Percentiles rank a stretch among this genome's conserved stretches.
Conservation (phyloP, 306 rosid genomes). For the Spatholobus suberectus region DNA sequence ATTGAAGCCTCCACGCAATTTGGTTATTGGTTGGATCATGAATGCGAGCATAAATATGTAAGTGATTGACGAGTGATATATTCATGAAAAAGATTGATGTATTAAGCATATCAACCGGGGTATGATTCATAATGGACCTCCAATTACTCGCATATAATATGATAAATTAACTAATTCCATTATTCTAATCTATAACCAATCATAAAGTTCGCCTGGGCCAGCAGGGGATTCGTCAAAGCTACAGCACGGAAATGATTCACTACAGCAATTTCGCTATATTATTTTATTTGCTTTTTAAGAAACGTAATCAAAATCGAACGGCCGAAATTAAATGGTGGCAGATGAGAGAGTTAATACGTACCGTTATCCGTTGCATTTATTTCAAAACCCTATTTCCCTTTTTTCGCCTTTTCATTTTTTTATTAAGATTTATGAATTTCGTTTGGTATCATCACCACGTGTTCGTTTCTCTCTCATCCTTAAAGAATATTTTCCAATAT, state of each 20-base stretch:
- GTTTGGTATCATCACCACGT: neutral
- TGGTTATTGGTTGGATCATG: constrained; percentile 5
- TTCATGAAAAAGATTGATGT: neutral
- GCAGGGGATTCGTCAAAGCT: neutral
- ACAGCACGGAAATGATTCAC: neutral
- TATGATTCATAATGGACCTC: neutral
- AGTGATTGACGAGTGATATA: neutral
- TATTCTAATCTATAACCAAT: neutral
- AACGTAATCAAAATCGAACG: neutral
- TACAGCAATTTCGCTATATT: neutral
- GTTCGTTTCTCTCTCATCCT: neutral
- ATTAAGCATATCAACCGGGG: neutral
- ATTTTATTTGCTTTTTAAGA: neutral
- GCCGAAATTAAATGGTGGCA: constrained; percentile 45
- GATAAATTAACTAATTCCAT: neutral
- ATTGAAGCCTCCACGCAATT: neutral
- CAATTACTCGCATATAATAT: neutral
- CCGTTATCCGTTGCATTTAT: constrained; percentile 54
- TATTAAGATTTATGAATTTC: neutral
- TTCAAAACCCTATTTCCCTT: neutral
- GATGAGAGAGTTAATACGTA: constrained; percentile 43
- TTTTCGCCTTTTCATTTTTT: neutral
- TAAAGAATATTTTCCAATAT: neutral
- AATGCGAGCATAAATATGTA: neutral
- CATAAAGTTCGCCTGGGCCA: neutral